A percentile compares a stretch with the other conserved stretches of the same genome.
phyloP scores from a whole-genome alignment of 1,139 yeast species.

The Protomyces pachydermus region DNA sequence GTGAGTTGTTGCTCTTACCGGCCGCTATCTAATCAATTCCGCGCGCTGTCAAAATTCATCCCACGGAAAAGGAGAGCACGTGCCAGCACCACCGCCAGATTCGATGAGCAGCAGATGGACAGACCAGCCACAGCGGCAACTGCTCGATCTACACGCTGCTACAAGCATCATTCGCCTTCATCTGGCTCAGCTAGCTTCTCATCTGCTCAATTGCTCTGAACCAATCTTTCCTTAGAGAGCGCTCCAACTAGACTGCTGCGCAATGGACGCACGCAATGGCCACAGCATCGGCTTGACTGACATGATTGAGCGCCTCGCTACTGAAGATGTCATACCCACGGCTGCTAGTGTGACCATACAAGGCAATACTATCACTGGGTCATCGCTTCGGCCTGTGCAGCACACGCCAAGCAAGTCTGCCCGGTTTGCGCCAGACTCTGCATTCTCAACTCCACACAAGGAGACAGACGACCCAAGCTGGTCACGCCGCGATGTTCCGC shows the following conservation, averaged over 20 bases:
- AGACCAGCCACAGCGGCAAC: too few relatives aligned
- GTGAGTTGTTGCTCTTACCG: too few relatives aligned
- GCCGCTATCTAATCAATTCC: too few relatives aligned
- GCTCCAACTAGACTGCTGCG: too few relatives aligned
- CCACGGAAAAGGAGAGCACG: too few relatives aligned
- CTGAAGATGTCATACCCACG: neutral
- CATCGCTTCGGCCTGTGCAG: neutral
- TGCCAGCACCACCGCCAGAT: too few relatives aligned
- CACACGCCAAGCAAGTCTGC: neutral
- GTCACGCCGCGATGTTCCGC: slow-evolving; percentile 12
- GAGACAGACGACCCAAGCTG: slow-evolving; percentile 23
- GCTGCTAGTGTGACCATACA: neutral
- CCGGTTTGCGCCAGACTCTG: slow-evolving; percentile 7
- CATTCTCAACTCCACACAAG: slow-evolving; percentile 20
- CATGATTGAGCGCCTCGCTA: slow-evolving; percentile 20
- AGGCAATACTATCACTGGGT: neutral
- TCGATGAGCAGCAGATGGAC: too few relatives aligned
- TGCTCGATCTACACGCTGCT: too few relatives aligned
- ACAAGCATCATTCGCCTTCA: neutral
- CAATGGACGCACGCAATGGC: too few relatives aligned
- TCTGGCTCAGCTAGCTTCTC: neutral
- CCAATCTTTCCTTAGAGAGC: too few relatives aligned
- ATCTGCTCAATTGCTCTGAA: neutral
- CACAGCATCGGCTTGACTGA: slow-evolving; percentile 1
- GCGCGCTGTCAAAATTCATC: too few relatives aligned